Conservation (phyloP, 495 filamentous ascomycete species). For the Penicillium manginii region DNA sequence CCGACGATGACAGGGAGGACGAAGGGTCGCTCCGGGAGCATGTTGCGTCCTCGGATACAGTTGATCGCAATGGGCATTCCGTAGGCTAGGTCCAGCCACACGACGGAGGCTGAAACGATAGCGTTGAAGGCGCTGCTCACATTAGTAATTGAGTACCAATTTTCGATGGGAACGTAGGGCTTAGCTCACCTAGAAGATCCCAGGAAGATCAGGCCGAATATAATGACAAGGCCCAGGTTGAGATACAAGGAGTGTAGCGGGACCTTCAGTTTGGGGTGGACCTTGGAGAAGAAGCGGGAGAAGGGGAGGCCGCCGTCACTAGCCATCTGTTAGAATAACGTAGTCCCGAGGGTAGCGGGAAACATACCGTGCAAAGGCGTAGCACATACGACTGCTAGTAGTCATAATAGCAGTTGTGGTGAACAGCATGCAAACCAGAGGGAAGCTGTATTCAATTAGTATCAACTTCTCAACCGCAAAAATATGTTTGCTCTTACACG, state of each 20-base stretch:
- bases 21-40: conserved; percentile 66
- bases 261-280: conserved; percentile 65
- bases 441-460: conserved; percentile 53
- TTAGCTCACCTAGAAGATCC: conserved; percentile 62
- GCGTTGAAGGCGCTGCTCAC: conserved; percentile 55
- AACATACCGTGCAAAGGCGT: conserved; percentile 64
- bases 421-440: conserved; percentile 72
- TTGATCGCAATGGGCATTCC: conserved; percentile 74
- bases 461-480: not conserved
- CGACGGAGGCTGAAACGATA: conserved; percentile 71
- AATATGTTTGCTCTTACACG: conserved; percentile 46
- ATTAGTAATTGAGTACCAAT: conserved; percentile 8
- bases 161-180: too few relatives aligned
- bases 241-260: conserved; percentile 72
- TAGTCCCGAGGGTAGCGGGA: not conserved
- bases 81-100: conserved; percentile 72
- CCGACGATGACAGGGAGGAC: conserved; percentile 59
- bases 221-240: conserved; percentile 63
- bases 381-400: conserved; percentile 76
- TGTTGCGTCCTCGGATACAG: conserved; percentile 64
- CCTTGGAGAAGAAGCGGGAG: conserved; percentile 63
- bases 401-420: conserved; percentile 74
- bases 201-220: conserved; percentile 78
- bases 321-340: conserved; percentile 12
- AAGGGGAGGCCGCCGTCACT: conserved; percentile 73